phyloP scores from a whole-genome alignment of 1,139 yeast genomes.

The Pichia sp. region DNA sequence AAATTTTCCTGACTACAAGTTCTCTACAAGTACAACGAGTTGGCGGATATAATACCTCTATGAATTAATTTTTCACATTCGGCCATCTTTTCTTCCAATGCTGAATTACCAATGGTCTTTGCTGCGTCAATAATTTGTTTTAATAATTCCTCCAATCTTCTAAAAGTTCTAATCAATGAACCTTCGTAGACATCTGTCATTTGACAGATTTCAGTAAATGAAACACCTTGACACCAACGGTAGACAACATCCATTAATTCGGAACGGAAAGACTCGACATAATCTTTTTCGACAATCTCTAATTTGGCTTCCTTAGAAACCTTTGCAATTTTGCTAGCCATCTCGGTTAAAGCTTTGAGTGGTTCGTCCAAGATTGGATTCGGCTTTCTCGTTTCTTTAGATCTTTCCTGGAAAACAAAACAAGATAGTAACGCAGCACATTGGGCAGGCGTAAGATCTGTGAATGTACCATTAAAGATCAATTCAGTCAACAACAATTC shows the following conservation, averaged over 20 bases:
- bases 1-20: neutral
- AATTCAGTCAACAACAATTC: slow-evolving; percentile 83
- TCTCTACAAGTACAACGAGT: slow-evolving; percentile 64
- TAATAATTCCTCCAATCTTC: slow-evolving; percentile 86
- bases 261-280: slow-evolving; percentile 81
- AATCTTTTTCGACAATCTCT: slow-evolving; percentile 84
- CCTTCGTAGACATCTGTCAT: slow-evolving; percentile 99
- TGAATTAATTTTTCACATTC: slow-evolving; percentile 77
- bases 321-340: slow-evolving; percentile 86
- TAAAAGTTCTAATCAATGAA: slow-evolving; percentile 85
- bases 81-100: slow-evolving; percentile 82
- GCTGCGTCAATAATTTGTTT: slow-evolving; percentile 89
- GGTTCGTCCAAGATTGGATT: slow-evolving; percentile 89
- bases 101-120: slow-evolving; percentile 83
- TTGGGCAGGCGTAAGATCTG: slow-evolving; percentile 79
- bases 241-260: slow-evolving; percentile 95
- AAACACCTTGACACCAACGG: slow-evolving; percentile 95
- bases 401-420: slow-evolving; percentile 94
- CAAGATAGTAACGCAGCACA: slow-evolving; percentile 89
- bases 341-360: slow-evolving; percentile 73
- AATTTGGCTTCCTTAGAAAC: slow-evolving; percentile 83
- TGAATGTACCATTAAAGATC: slow-evolving; percentile 91
- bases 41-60: slow-evolving; percentile 95
- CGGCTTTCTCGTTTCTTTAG: slow-evolving; percentile 79
- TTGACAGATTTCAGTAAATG: slow-evolving; percentile 93